These are phyloP conservation scores for Backusella tuberculispora DNA, from an alignment of 192 early-diverging fungal species.

Conservation along the genomic window DNA sequence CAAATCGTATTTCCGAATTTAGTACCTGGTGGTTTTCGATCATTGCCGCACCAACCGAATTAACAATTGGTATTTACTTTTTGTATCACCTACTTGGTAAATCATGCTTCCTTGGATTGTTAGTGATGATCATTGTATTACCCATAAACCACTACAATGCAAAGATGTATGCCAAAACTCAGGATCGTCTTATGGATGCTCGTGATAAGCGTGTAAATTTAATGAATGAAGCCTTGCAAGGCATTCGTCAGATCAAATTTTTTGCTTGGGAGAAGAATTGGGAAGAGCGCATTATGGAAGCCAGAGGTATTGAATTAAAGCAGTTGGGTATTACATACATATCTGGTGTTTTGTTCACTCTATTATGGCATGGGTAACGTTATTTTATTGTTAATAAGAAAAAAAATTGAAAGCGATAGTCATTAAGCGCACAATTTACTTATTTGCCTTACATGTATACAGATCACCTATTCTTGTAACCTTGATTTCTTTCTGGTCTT, in stretches of 20 bases:
- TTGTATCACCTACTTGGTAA: conserved; percentile 82
- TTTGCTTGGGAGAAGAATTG: conserved; percentile 71
- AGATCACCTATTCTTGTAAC: conserved; percentile 41
- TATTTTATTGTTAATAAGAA: neutral
- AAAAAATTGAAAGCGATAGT: neutral
- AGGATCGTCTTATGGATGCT: conserved; percentile 64
- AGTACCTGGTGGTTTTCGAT: conserved; percentile 54
- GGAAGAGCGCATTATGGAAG: conserved; percentile 56
- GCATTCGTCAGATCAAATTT: conserved; percentile 92
- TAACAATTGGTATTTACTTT: conserved; percentile 66
- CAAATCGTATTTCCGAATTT: conserved; percentile 62
- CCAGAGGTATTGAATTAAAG: conserved; percentile 50
- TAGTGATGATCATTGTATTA: conserved; percentile 52
- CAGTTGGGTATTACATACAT: conserved; percentile 37
- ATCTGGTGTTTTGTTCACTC: conserved; percentile 3
- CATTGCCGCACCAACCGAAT: conserved; percentile 62
- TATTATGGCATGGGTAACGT: conserved; percentile 47
- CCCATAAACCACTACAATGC: conserved; percentile 46
- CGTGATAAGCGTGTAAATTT: conserved; percentile 78
- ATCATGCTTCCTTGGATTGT: conserved; percentile 76
- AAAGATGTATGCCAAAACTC: conserved; percentile 44
- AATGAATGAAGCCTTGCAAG: conserved; percentile 65
- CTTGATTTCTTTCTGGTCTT: conserved; percentile 39
- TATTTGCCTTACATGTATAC: neutral
- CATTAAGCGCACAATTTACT: neutral